phyloP scores from a whole-genome alignment of 306 rosid genomes.

The Prunus campanulata region DNA sequence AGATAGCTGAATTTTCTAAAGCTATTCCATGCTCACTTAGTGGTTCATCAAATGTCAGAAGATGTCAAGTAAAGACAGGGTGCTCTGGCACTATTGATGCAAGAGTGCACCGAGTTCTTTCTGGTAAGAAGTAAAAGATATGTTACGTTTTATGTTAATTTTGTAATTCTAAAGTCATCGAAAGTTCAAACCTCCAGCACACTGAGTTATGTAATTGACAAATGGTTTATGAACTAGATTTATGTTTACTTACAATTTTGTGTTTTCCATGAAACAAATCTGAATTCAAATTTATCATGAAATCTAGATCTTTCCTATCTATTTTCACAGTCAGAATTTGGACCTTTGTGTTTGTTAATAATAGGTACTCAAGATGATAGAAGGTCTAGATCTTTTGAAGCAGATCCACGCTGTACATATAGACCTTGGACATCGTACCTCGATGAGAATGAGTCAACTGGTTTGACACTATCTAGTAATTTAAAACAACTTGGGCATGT shows the following conservation, averaged over 20 bases:
- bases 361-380: slow-evolving; percentile 31
- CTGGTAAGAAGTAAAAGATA: slow-evolving; percentile 27
- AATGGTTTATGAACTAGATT: too few species aligned
- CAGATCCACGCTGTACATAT: slow-evolving; percentile 35
- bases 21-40: slow-evolving; percentile 21
- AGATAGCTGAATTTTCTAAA: slow-evolving; percentile 20
- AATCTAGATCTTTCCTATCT: too few species aligned
- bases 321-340: background rate
- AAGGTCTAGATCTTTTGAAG: slow-evolving; percentile 23
- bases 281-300: too few species aligned
- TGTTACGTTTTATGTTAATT: background rate
- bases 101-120: slow-evolving; percentile 22
- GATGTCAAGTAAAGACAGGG: slow-evolving; percentile 21
- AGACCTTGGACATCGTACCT: slow-evolving; percentile 19
- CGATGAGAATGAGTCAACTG: slow-evolving; percentile 23
- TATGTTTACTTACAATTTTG: too few species aligned
- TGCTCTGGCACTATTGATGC: slow-evolving; percentile 13
- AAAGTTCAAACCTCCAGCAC: background rate
- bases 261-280: too few species aligned
- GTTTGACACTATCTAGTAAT: slow-evolving; percentile 26
- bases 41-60: slow-evolving; percentile 25
- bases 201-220: too few species aligned
- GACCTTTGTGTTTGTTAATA: background rate
- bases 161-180: background rate
- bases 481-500: slow-evolving; percentile 32